Conservation (phyloP, 2,329 filamentous ascomycete species). For the Blumeria hordei region DNA sequence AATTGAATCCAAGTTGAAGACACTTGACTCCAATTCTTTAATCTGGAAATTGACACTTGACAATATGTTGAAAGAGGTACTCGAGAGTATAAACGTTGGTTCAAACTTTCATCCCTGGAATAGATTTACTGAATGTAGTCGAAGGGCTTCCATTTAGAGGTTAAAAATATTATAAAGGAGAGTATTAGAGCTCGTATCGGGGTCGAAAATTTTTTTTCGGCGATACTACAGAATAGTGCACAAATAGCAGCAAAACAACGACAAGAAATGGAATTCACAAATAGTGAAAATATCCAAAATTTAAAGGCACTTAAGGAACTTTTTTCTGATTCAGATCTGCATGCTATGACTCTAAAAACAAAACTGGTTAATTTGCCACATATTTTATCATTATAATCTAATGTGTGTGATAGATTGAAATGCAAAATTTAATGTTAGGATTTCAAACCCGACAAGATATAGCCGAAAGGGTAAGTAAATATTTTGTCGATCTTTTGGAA, state of each 20-base stretch:
- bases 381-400: constrained; percentile 5
- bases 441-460: constrained; percentile 8
- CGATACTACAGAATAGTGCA: constrained; percentile 8
- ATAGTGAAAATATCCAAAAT: constrained; percentile 5
- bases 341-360: constrained; percentile 5
- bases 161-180: constrained; percentile 5
- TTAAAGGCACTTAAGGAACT: constrained; percentile 8
- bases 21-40: constrained; percentile 7
- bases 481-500: no score
- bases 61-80: constrained; percentile 8
- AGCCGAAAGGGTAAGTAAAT: constrained; percentile 8
- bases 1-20: constrained; percentile 9
- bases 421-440: constrained; percentile 6
- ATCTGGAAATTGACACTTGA: constrained; percentile 8
- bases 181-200: constrained; percentile 5
- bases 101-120: background rate
- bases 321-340: constrained; percentile 7
- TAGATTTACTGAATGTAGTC: background rate
- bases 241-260: constrained; percentile 12
- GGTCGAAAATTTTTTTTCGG: constrained; percentile 5
- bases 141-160: constrained; percentile 6
- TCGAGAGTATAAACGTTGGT: constrained; percentile 7
- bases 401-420: background rate
- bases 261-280: constrained; percentile 8
- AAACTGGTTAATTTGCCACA: background rate